These are phyloP conservation scores for Cunninghamia lanceolata DNA, from an alignment of 75 land plant genomes.

Conservation along the genomic window DNA sequence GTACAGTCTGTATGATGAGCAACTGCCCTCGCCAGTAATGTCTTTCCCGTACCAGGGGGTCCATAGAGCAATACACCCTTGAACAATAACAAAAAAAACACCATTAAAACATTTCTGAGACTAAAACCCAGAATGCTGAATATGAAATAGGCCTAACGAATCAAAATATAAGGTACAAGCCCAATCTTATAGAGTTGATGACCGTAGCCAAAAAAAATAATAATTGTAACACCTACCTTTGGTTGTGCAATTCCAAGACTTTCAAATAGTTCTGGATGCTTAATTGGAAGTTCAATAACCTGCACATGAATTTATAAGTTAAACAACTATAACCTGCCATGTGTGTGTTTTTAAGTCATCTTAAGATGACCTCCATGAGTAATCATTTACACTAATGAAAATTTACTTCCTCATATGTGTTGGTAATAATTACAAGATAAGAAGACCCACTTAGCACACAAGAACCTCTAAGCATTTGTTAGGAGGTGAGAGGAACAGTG, in stretches of 20 bases:
- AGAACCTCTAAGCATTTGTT: no score
- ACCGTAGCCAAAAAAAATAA: background rate
- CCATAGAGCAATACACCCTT: constrained; percentile 87
- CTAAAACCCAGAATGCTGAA: background rate
- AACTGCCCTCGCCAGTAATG: constrained; percentile 79
- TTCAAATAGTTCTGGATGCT: constrained; percentile 97
- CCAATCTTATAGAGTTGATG: background rate
- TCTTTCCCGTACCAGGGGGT: constrained; percentile 89
- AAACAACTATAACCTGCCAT: background rate
- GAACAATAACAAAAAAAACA: background rate
- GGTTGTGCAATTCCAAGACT: constrained; percentile 98
- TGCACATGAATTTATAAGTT: constrained; percentile 21
- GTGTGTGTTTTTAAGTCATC: background rate
- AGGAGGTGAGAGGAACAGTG: no score
- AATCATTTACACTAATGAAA: background rate
- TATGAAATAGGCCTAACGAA: background rate
- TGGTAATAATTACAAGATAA: no score
- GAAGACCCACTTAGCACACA: no score
- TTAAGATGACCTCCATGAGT: background rate
- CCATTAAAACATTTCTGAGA: background rate
- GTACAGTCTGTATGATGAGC: constrained; percentile 99
- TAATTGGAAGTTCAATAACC: constrained; percentile 98
- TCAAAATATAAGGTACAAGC: background rate
- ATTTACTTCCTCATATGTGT: no score
- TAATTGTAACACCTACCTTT: constrained; percentile 49